Percentiles rank a stretch among this genome's conserved stretches.
Evolutionary conservation across 108 stramenopile genomes (phyloP).

Genomic region (Aurantiochytrium sp.): DNA sequence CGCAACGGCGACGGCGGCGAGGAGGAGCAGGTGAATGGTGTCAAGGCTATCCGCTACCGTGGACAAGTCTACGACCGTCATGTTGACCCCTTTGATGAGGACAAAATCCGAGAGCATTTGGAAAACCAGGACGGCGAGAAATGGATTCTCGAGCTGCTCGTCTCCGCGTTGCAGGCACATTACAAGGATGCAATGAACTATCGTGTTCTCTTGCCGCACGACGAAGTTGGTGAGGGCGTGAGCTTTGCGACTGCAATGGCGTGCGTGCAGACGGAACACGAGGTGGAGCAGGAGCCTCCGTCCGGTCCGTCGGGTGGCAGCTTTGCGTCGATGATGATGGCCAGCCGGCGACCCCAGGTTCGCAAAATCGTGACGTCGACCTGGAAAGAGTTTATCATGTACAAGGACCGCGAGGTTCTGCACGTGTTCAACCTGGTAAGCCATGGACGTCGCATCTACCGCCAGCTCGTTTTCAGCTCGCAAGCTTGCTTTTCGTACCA

Average conservation of each 20-base stretch:
- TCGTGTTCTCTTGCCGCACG: background rate
- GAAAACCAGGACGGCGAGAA: background rate
- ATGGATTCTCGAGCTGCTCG: background rate
- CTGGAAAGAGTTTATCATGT: constrained; percentile 23
- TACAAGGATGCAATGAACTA: background rate
- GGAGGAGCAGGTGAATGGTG: background rate
- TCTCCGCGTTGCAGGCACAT: background rate
- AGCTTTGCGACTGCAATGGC: background rate
- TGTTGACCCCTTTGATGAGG: constrained; percentile 12
- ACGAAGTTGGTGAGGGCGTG: background rate
- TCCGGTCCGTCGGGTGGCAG: background rate
- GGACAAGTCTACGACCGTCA: background rate
- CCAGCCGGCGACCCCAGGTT: background rate
- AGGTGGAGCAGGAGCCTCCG: background rate
- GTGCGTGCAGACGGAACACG: background rate
- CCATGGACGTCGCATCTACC: constrained; percentile 21
- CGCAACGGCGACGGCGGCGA: background rate
- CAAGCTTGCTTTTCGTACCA: background rate
- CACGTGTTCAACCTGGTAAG: constrained; percentile 20
- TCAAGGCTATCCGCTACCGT: background rate
- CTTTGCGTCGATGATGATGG: background rate
- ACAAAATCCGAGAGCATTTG: background rate
- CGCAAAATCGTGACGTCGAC: background rate
- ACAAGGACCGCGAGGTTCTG: background rate
- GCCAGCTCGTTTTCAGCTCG: background rate